Evolutionary conservation across 768 basidiomycete species (phyloP).

Genomic region (Leccinum uliginosum): DNA sequence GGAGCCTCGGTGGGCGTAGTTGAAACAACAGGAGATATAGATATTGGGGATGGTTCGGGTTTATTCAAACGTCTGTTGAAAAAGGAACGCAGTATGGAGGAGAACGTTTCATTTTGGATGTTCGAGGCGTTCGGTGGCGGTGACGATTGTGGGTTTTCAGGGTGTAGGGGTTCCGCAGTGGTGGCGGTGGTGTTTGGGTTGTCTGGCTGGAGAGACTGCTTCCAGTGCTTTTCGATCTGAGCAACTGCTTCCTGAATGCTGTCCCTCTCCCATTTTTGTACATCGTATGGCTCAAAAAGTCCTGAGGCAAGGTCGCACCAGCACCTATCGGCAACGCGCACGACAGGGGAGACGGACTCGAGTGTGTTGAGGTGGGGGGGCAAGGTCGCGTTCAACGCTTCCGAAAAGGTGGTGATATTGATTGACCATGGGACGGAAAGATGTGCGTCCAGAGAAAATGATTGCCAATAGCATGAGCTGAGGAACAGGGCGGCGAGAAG

Average conservation of each 20-base stretch:
- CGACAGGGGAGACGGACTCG: slow-evolving; percentile 45
- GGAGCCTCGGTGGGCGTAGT: slow-evolving; percentile 4
- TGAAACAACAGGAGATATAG: neutral
- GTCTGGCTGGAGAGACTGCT: slow-evolving; percentile 23
- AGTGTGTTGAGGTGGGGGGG: slow-evolving; percentile 35
- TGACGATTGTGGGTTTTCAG: slow-evolving; percentile 14
- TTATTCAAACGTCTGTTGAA: slow-evolving; percentile 15
- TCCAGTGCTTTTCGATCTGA: slow-evolving; percentile 32
- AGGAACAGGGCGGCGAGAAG: slow-evolving; percentile 79
- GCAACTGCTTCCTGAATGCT: slow-evolving; percentile 50
- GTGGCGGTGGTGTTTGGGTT: slow-evolving; percentile 30
- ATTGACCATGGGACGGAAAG: slow-evolving; percentile 64
- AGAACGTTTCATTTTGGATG: slow-evolving; percentile 18
- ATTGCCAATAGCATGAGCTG: slow-evolving; percentile 88
- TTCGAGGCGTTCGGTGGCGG: neutral
- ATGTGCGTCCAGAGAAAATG: slow-evolving; percentile 60
- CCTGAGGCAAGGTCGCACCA: slow-evolving; percentile 77
- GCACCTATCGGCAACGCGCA: slow-evolving; percentile 72
- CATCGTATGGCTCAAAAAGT: slow-evolving; percentile 75
- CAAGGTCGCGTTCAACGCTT: slow-evolving; percentile 54
- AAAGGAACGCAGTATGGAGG: slow-evolving; percentile 22
- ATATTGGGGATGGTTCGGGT: neutral
- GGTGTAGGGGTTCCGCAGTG: slow-evolving; percentile 13
- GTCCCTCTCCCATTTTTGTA: slow-evolving; percentile 67
- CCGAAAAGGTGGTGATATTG: slow-evolving; percentile 68